Evolutionary conservation across 2,329 filamentous ascomycete species (phyloP).

Genomic region (Aspergillus pseudonomiae): DNA sequence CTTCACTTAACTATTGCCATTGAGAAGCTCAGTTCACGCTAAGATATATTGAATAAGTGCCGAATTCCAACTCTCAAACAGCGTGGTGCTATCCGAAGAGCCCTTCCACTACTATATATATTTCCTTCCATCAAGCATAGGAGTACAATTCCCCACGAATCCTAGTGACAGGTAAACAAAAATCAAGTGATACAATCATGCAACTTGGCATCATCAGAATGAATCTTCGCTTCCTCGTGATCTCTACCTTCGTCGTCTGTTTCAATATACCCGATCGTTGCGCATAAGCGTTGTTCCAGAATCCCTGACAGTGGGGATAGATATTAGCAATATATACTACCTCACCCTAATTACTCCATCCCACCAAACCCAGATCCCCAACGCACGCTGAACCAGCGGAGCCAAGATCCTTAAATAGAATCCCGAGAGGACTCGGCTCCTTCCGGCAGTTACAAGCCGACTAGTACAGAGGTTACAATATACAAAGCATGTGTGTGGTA

Average conservation of each 20-base stretch:
- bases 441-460: neutral
- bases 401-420: neutral
- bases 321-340: neutral
- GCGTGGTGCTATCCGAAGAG: no score
- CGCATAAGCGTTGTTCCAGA: neutral
- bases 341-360: neutral
- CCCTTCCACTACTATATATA: neutral
- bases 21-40: neutral
- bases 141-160: no score
- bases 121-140: neutral
- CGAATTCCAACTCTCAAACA: no score
- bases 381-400: neutral
- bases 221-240: neutral
- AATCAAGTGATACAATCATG: neutral
- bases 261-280: neutral
- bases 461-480: neutral
- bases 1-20: neutral
- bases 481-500: neutral
- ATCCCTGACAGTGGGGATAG: neutral
- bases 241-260: neutral
- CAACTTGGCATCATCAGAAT: neutral
- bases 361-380: neutral
- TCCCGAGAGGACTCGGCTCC: neutral
- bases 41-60: neutral
- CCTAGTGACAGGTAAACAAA: neutral